A percentile compares a stretch with the other conserved stretches of the same genome.
Evolutionary conservation across 495 filamentous ascomycete species (phyloP).

Genomic region (Lepraria neglecta): DNA sequence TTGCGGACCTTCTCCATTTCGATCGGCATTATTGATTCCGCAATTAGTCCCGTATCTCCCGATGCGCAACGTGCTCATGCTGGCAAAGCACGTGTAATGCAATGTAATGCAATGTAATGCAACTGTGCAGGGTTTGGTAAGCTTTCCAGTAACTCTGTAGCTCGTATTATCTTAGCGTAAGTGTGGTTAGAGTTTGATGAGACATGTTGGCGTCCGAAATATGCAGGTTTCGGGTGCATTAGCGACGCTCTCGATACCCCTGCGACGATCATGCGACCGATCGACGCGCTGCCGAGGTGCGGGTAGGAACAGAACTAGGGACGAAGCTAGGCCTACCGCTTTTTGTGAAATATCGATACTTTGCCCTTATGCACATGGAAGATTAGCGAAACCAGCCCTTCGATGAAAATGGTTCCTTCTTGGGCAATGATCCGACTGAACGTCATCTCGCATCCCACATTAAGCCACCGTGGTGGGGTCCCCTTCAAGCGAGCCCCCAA

Average conservation of each 20-base stretch:
- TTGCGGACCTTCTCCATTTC: not conserved
- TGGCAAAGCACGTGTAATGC: too few relatives aligned
- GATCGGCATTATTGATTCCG: too few relatives aligned
- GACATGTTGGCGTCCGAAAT: too few relatives aligned
- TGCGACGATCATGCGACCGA: not conserved
- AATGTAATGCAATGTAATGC: too few relatives aligned
- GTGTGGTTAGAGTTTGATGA: too few relatives aligned
- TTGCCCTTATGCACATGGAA: not conserved
- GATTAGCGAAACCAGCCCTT: not conserved
- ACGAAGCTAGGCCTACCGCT: too few relatives aligned
- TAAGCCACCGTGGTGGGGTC: not conserved
- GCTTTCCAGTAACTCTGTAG: too few relatives aligned
- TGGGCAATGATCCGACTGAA: not conserved
- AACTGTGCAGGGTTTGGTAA: too few relatives aligned
- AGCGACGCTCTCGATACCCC: conserved; percentile 10
- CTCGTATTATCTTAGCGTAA: too few relatives aligned
- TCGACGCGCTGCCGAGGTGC: conserved; percentile 2
- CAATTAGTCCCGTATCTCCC: too few relatives aligned
- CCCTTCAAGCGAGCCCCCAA: not conserved
- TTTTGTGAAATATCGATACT: too few relatives aligned
- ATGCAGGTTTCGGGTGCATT: conserved; percentile 4
- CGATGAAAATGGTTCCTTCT: not conserved
- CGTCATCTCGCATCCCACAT: not conserved
- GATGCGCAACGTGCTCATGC: too few relatives aligned
- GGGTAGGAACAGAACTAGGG: not conserved